Conservation (phyloP, 2,329 filamentous ascomycete species). For the Epichloe aotearoae region DNA sequence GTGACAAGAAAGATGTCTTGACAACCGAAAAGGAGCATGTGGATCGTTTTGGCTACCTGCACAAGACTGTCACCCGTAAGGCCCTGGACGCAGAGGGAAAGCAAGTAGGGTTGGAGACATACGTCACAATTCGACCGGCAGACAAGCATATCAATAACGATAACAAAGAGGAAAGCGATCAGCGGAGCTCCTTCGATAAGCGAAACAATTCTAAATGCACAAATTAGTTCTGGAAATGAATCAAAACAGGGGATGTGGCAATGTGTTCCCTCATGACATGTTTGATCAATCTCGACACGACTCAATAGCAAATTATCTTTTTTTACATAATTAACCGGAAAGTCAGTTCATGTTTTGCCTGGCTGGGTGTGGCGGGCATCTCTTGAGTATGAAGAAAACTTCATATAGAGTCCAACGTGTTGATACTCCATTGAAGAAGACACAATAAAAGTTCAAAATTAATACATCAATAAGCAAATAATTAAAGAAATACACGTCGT, state of each 20-base stretch:
- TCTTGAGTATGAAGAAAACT: too few species aligned
- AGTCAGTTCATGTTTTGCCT: too few species aligned
- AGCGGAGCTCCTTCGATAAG: background rate
- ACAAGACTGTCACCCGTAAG: constrained; percentile 27
- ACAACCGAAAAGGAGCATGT: constrained; percentile 26
- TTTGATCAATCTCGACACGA: background rate
- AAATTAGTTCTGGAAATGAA: constrained; percentile 30
- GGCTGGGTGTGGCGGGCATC: too few species aligned
- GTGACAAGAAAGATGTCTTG: constrained; percentile 20
- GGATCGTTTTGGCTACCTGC: constrained; percentile 29
- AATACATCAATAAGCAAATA: too few species aligned
- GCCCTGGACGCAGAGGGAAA: constrained; percentile 28
- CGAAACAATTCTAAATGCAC: constrained; percentile 13
- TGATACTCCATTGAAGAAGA: too few species aligned
- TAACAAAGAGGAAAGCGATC: constrained; percentile 4
- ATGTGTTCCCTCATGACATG: background rate
- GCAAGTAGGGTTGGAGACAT: constrained; percentile 25
- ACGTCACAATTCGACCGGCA: constrained; percentile 19
- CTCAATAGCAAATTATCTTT: too few species aligned
- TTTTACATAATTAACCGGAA: too few species aligned
- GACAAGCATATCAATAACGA: constrained; percentile 10
- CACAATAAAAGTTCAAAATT: too few species aligned
- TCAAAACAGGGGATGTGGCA: background rate
- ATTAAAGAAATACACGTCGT: too few species aligned
- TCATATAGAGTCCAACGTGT: too few species aligned